Conservation (phyloP, 129 eudicot species). For the Helianthus tuberosus region DNA sequence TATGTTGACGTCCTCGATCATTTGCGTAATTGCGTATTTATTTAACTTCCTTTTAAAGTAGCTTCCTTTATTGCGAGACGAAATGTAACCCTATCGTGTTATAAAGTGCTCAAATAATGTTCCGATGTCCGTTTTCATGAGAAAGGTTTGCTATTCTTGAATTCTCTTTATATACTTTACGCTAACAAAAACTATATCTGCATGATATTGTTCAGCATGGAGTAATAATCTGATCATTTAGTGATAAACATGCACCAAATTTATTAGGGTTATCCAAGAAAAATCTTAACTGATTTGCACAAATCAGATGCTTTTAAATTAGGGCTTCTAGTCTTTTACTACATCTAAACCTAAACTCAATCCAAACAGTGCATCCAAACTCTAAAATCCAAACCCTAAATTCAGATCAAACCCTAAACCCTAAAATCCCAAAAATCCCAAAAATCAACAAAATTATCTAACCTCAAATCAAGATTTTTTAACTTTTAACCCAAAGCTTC, state of each 20-base stretch:
- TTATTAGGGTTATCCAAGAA: not conserved
- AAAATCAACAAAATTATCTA: slow-evolving; percentile 11
- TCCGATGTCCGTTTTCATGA: not conserved
- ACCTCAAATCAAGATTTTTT: slow-evolving; percentile 17
- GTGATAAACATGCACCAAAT: not conserved
- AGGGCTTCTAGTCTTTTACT: not conserved
- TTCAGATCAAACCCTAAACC: slow-evolving; percentile 37
- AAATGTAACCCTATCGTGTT: not conserved
- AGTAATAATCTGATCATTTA: not conserved
- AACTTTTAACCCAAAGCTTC: slow-evolving; percentile 6
- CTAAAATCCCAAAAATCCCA: slow-evolving; percentile 29
- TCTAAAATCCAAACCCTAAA: slow-evolving; percentile 5
- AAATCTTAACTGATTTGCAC: not conserved
- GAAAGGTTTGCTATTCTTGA: not conserved
- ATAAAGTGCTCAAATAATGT: not conserved
- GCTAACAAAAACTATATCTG: slow-evolving; percentile 1
- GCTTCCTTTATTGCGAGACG: not conserved
- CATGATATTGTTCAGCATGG: not conserved
- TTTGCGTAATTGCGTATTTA: not conserved
- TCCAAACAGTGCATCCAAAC: not conserved
- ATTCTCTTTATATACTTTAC: not conserved
- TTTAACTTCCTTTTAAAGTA: slow-evolving; percentile 7
- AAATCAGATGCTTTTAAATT: not conserved
- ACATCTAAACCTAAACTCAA: not conserved
- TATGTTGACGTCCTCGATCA: slow-evolving; percentile 1